Base-by-base conservation (phyloP, 495 filamentous ascomycete species). In the Niebla homalea region DNA sequence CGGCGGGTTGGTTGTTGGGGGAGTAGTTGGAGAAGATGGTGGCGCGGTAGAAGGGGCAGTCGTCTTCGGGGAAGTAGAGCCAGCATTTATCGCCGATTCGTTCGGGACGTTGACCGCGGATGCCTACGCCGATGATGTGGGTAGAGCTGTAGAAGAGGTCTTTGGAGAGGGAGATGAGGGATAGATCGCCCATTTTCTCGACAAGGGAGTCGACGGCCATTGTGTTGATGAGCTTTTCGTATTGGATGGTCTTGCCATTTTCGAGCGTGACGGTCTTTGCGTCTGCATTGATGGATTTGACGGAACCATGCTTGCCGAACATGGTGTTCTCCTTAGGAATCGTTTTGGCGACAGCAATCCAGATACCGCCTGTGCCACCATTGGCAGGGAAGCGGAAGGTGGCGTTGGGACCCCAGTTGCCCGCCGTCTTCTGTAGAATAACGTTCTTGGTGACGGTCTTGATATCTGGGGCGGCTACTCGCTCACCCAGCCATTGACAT, bases 1-100 rank as follows among this genome's bases (percentile, higher is more conserved):
- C 72, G 47, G 81, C 71, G 18, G 92, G 92, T 70, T 97, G 92
- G 74, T 99, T 99, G 79, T 94, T 78, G 51, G 90, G 92, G 16
- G 93, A 97, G 77, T 99, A 99, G 81, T 99, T 99, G 70, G 92
- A 97, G 81, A 99, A 99, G 72, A 99, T 97, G 55, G 92, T 99
- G 62, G 92, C 92, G 60, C 92, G 88, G 76, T 99, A 99, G 81
- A 99, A 99, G 64, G 88, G 89, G 76, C 89, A 95, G 79, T 99
- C 80, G 68, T 94, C 82, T 66, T 99, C 93, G 56, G 92, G 92
- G 82, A 97, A 99, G 80, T 99, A 99, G 49, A 99, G 79, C 87
- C 92, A 99, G 81, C 92, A 99, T 76, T 99, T 99, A 73, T 99
- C 92, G 44, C 92, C 92, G 57, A 99, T 99, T 54, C 87, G 81